phyloP scores from a whole-genome alignment of 2,329 filamentous ascomycete species.

The Mycosphaerella arachidis region DNA sequence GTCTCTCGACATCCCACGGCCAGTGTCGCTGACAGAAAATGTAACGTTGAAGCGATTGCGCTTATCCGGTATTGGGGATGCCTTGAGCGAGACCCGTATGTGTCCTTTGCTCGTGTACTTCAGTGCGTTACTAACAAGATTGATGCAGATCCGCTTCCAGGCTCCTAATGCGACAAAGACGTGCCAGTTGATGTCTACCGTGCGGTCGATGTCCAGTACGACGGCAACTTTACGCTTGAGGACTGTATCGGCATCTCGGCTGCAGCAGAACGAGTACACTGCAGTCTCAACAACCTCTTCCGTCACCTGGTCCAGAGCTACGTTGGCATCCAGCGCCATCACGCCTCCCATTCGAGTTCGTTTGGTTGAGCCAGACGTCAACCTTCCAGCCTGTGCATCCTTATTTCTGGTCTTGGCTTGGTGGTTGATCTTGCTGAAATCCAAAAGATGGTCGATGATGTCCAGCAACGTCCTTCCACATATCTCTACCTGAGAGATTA shows the following conservation, averaged over 20 bases:
- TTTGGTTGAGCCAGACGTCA: constrained; percentile 9
- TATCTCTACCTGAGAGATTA: constrained; percentile 47
- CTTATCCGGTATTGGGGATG: constrained; percentile 18
- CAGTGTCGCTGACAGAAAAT: constrained; percentile 55
- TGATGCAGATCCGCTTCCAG: constrained; percentile 44
- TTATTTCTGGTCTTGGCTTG: constrained; percentile 15
- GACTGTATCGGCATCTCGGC: constrained; percentile 19
- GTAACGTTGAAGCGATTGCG: constrained; percentile 22
- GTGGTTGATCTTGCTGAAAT: constrained; percentile 45
- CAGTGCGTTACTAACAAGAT: constrained; percentile 46
- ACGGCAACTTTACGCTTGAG: constrained; percentile 40
- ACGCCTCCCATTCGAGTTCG: constrained; percentile 20
- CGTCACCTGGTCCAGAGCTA: constrained; percentile 44
- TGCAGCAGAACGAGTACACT: constrained; percentile 32
- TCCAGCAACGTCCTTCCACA: constrained; percentile 50
- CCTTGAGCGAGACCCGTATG: constrained; percentile 34
- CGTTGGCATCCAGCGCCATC: constrained; percentile 23
- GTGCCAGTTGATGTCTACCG: constrained; percentile 37
- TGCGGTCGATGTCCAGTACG: constrained; percentile 42
- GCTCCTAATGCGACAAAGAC: constrained; percentile 44
- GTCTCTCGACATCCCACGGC: constrained; percentile 60
- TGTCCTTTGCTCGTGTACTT: constrained; percentile 45
- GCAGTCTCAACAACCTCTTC: constrained; percentile 56
- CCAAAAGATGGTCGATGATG: constrained; percentile 43
- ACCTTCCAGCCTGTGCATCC: constrained; percentile 7